Percentiles rank a stretch among this genome's conserved stretches.
Evolutionary conservation across 805 yeast species (phyloP).

Genomic region (Lipomyces chichibuensis): DNA sequence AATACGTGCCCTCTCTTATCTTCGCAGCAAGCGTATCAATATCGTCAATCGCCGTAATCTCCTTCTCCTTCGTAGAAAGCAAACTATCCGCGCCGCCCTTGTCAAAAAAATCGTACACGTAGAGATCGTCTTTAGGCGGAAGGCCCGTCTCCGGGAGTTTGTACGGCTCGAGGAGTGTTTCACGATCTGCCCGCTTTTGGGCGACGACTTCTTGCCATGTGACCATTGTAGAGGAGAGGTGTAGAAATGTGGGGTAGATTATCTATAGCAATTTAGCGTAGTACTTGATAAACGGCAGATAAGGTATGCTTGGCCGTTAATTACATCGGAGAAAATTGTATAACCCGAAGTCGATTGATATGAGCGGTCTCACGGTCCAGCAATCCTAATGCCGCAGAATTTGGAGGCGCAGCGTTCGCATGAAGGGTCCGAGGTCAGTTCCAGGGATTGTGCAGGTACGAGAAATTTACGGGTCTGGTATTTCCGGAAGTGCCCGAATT

Average conservation of each 20-base stretch:
- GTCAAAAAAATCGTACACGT: conserved; percentile 36
- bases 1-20: conserved; percentile 43
- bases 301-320: no score
- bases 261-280: neutral
- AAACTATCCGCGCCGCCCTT: conserved; percentile 32
- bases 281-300: neutral
- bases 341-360: no score
- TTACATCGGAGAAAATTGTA: no score
- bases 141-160: conserved; percentile 33
- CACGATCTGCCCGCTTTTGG: conserved; percentile 35
- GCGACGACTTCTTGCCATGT: conserved; percentile 37
- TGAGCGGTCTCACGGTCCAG: no score
- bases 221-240: conserved; percentile 17
- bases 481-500: no score
- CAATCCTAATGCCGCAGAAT: no score
- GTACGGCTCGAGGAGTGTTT: conserved; percentile 37
- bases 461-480: no score
- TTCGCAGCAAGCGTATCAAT: conserved; percentile 31
- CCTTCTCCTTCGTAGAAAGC: conserved; percentile 36
- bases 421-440: no score
- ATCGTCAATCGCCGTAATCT: conserved; percentile 38
- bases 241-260: neutral
- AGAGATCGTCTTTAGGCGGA: conserved; percentile 34
- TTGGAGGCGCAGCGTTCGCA: no score
- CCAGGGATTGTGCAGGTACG: no score